phyloP scores from a whole-genome alignment of 2,329 filamentous ascomycete genomes.

The Botrytis hyacinthi region DNA sequence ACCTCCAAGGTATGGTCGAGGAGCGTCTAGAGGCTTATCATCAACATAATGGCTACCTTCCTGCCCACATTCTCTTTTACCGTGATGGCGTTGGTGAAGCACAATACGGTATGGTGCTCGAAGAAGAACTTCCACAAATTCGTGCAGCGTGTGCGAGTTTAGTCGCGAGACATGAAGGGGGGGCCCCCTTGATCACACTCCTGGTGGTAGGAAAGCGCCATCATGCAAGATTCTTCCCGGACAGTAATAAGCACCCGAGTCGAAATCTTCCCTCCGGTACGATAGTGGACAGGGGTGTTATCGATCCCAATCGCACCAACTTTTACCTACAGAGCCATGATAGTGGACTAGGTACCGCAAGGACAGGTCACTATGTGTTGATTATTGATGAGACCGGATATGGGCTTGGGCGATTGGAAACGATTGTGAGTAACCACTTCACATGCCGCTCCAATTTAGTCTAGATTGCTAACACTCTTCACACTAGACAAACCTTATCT shows the following conservation, averaged over 20 bases:
- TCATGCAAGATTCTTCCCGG: background rate
- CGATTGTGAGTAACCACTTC: background rate
- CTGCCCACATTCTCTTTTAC: conserved; percentile 36
- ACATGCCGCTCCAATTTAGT: too few species aligned
- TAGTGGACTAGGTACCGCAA: background rate
- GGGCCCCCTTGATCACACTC: background rate
- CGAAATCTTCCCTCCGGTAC: too few species aligned
- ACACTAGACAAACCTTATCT: conserved; percentile 67
- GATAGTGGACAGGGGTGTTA: background rate
- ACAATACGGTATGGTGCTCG: conserved; percentile 36
- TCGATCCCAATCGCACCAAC: background rate
- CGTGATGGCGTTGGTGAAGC: conserved; percentile 41
- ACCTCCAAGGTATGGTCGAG: conserved; percentile 21
- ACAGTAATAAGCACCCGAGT: background rate
- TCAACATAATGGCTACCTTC: conserved; percentile 39
- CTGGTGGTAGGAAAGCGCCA: background rate
- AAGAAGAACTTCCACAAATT: conserved; percentile 37
- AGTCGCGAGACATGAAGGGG: too few species aligned
- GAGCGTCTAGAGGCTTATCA: conserved; percentile 38
- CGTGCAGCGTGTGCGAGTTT: conserved; percentile 17
- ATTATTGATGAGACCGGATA: background rate
- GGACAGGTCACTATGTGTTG: background rate
- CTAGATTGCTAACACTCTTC: background rate
- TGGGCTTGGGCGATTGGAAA: background rate
- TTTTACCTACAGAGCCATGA: background rate